Conservation (phyloP, 2,329 filamentous ascomycete species). For the Polychaeton citri region DNA sequence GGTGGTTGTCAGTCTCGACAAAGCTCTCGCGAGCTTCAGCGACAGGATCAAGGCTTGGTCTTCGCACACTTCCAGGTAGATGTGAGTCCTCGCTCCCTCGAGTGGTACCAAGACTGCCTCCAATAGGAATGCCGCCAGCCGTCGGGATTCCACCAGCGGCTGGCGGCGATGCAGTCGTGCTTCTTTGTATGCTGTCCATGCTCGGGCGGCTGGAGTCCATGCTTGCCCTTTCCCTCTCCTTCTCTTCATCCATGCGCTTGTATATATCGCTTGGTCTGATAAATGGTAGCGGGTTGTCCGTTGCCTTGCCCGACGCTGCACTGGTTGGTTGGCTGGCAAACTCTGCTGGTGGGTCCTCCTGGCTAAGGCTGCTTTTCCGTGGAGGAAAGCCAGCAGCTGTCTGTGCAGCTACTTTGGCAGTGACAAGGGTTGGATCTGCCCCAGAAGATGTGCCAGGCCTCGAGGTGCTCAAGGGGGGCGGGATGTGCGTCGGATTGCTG, state of each 20-base stretch:
- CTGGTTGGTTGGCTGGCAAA: constrained; percentile 2
- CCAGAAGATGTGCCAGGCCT: constrained; percentile 24
- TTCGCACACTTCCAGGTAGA: constrained; percentile 4
- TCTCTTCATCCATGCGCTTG: constrained; percentile 55
- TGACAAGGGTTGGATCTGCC: neutral
- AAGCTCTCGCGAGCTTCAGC: neutral
- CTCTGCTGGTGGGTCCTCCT: constrained; percentile 23
- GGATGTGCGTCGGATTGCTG: constrained; percentile 37
- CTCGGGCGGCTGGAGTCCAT: constrained; percentile 46
- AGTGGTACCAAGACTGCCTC: constrained; percentile 1
- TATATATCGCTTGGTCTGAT: constrained; percentile 68
- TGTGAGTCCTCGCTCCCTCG: no score
- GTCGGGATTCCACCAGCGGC: no score
- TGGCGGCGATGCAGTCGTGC: neutral
- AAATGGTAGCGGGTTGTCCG: constrained; percentile 46
- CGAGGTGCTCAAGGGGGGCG: constrained; percentile 33
- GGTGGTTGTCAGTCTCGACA: neutral
- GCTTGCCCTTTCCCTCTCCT: constrained; percentile 41
- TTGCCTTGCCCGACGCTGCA: constrained; percentile 13
- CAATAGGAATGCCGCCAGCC: no score
- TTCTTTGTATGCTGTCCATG: constrained; percentile 33
- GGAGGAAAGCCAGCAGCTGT: constrained; percentile 38
- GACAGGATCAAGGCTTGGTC: neutral
- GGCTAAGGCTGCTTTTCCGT: constrained; percentile 49
- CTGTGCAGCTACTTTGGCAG: constrained; percentile 12